Evolutionary conservation across 2,329 filamentous ascomycete genomes (phyloP).

Genomic region (Chrysoporthe puriensis): DNA sequence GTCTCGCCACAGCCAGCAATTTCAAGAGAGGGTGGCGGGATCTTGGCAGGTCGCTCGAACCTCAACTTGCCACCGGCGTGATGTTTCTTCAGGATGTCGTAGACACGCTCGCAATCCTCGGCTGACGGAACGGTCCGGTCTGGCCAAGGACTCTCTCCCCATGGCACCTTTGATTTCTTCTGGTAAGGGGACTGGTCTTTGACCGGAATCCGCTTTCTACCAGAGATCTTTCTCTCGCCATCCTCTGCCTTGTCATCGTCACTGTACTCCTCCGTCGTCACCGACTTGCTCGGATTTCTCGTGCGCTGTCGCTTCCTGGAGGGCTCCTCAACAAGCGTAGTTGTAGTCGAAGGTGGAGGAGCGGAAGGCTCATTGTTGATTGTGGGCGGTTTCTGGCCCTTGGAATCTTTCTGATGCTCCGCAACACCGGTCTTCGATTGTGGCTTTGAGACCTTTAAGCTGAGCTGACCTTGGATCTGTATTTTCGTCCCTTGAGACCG

Average conservation of each 20-base stretch:
- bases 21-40: constrained; percentile 71
- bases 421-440: neutral
- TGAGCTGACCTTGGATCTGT: neutral
- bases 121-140: constrained; percentile 66
- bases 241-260: neutral
- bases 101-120: constrained; percentile 72
- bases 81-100: constrained; percentile 62
- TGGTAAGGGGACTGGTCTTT: constrained; percentile 23
- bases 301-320: neutral
- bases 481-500: neutral
- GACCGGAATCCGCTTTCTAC: constrained; percentile 8
- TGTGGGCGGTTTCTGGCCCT: neutral
- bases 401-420: neutral
- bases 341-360: neutral
- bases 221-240: neutral
- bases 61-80: constrained; percentile 63
- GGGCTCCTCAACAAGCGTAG: neutral
- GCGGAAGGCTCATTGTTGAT: neutral
- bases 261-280: neutral
- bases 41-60: constrained; percentile 58
- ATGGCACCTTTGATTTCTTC: constrained; percentile 17
- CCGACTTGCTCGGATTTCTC: neutral
- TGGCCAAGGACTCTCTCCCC: constrained; percentile 62
- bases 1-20: constrained; percentile 70
- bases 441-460: neutral